Evolutionary conservation across 495 filamentous ascomycete genomes (phyloP).

Genomic region (Penicillium cosmopolitanum): DNA sequence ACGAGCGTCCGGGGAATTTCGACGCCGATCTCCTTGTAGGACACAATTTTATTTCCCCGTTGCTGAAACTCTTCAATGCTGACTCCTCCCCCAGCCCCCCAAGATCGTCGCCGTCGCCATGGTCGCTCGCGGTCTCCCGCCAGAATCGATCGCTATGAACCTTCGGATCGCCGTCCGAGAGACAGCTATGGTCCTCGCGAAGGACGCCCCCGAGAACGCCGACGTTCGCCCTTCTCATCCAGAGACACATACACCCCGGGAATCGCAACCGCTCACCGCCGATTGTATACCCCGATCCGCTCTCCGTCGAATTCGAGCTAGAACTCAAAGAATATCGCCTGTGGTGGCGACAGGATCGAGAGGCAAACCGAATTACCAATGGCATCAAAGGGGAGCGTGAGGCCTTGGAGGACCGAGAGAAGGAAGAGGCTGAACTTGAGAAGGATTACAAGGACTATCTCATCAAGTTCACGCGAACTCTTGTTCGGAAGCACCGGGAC

Average conservation of each 20-base stretch:
- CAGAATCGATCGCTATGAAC: conserved; percentile 73
- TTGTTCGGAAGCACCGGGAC: conserved; percentile 86
- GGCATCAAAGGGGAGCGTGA: conserved; percentile 76
- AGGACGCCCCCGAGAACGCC: conserved; percentile 66
- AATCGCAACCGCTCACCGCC: conserved; percentile 58
- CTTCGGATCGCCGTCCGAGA: conserved; percentile 56
- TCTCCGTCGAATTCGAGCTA: conserved; percentile 86
- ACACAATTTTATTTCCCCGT: conserved; percentile 1
- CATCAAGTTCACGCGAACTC: conserved; percentile 83
- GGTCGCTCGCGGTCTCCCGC: conserved; percentile 75
- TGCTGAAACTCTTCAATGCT: not conserved
- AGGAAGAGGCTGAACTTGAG: conserved; percentile 88
- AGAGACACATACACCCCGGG: conserved; percentile 95
- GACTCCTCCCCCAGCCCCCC: conserved; percentile 37
- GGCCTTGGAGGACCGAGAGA: conserved; percentile 81
- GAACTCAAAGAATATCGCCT: conserved; percentile 97
- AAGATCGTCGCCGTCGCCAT: conserved; percentile 55
- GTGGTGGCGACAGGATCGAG: conserved; percentile 90
- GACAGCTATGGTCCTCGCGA: conserved; percentile 63
- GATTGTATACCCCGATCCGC: conserved; percentile 75
- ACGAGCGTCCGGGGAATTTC: conserved; percentile 43
- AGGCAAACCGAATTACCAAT: conserved; percentile 78
- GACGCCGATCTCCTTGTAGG: conserved; percentile 59
- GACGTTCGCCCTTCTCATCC: conserved; percentile 65
- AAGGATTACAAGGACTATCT: conserved; percentile 92